phyloP scores from a whole-genome alignment of 495 filamentous ascomycete genomes.

The Aspergillus haitiensis region DNA sequence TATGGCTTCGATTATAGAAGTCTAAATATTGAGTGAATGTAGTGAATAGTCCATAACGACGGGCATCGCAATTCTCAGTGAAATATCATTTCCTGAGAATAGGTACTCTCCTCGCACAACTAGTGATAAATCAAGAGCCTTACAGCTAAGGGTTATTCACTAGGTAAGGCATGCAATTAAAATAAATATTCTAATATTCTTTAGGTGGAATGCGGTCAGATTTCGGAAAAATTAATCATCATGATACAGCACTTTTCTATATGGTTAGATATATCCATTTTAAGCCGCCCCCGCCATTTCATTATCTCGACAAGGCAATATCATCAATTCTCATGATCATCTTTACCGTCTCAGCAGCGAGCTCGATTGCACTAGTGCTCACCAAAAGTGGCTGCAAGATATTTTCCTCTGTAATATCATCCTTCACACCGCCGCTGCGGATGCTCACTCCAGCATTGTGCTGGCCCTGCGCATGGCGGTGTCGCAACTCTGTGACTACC shows the following conservation, averaged over 20 bases:
- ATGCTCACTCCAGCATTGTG: constrained; percentile 96
- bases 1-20: too few relatives aligned
- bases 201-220: neutral
- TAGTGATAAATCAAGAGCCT: too few relatives aligned
- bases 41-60: too few relatives aligned
- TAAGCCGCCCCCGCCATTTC: constrained; percentile 37
- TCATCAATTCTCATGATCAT: constrained; percentile 98
- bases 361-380: constrained; percentile 93
- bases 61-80: too few relatives aligned
- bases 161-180: too few relatives aligned
- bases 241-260: constrained; percentile 30
- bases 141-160: too few relatives aligned
- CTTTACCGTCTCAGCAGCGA: constrained; percentile 97
- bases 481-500: constrained; percentile 94
- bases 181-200: too few relatives aligned
- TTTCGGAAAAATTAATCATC: constrained; percentile 26
- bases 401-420: constrained; percentile 93
- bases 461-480: constrained; percentile 91
- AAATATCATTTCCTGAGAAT: too few relatives aligned
- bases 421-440: constrained; percentile 92
- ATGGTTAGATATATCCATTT: constrained; percentile 12
- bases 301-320: constrained; percentile 69
- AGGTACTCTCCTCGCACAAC: too few relatives aligned
- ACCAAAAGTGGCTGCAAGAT: constrained; percentile 95
- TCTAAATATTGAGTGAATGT: too few relatives aligned